A percentile compares a stretch with the other conserved stretches of the same genome.
Conservation (phyloP, 2,329 filamentous ascomycete genomes). For the Ceratocystis cubensis region DNA sequence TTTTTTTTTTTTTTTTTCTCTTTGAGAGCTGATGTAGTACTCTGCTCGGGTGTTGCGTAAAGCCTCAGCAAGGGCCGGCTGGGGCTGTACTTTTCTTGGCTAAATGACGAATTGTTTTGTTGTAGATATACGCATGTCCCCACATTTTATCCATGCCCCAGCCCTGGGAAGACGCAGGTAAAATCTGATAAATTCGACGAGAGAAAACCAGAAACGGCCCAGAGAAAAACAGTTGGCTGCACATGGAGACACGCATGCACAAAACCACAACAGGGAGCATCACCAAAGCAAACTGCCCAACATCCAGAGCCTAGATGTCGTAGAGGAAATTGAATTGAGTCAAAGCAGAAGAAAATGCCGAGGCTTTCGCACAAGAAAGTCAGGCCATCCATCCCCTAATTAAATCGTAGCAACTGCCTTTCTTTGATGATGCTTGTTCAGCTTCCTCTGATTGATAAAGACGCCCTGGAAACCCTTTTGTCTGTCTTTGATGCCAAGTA, state of each 20-base stretch:
- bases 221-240: neutral
- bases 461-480: neutral
- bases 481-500: neutral
- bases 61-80: neutral
- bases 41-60: neutral
- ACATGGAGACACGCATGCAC: neutral
- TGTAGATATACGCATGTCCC: neutral
- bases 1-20: neutral
- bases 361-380: neutral
- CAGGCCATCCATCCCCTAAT: neutral
- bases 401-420: neutral
- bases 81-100: neutral
- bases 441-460: constrained; percentile 10
- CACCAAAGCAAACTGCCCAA: neutral
- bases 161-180: neutral
- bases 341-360: neutral
- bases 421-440: neutral
- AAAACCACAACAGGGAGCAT: neutral
- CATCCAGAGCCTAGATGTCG: neutral
- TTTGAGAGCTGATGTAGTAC: neutral
- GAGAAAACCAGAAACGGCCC: neutral
- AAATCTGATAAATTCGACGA: constrained; percentile 1
- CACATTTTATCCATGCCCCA: neutral
- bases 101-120: neutral
- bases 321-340: neutral